Evolutionary conservation across 2,329 filamentous ascomycete genomes (phyloP), one percentile per base, ranked within the genome.

Genomic region (Aspergillus novofumigatus): DNA sequence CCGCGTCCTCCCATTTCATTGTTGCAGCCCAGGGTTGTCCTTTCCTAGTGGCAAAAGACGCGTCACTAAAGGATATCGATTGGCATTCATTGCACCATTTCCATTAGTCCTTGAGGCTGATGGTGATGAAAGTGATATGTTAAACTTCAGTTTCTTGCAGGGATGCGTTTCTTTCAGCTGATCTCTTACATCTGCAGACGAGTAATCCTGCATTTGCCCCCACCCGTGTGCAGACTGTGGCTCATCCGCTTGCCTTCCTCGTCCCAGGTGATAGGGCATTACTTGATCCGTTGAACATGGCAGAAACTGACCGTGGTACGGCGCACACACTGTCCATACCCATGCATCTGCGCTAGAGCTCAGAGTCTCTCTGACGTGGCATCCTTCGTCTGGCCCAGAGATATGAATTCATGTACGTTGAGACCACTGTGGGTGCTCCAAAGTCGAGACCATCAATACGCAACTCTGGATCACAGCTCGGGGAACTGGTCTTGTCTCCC

Each of bases 281-380:
- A 56, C 61, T 61, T 63, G 66, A 67, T 65, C 64, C 62, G 62
- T 67, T 64, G 59, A 59, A 61, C 66, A 65, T 68, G 64, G 63
- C 63, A 66, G 65, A 71, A 66, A 69, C 63, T 67, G 66, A 65
- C 64, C 61, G 67, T 72, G 64, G 69, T 66, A 71, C 65, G 59
- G 65, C 67, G 65, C 66, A 67, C 65, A 68, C 69, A 66, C 65
- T 65, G 59, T 64, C 63, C 60, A 68, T 47, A 69, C 67, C 66
- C 65, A 70, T 73, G 71, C 72, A 73, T 64, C 66, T 73, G 69
- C 70, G 70, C 66, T 68, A 72, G 64, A 71, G 62, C 66, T 70
- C 69, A 62, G 67, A 69, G 64, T 66, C 67, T 73, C 51, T 63
- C 71, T 75, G 73, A 75, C 73, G 73, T 75, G 73, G 73, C 73